Evolutionary conservation across 306 rosid species (phyloP), one percentile per base, ranked within the genome.

Genomic region (Cicer judaicum): DNA sequence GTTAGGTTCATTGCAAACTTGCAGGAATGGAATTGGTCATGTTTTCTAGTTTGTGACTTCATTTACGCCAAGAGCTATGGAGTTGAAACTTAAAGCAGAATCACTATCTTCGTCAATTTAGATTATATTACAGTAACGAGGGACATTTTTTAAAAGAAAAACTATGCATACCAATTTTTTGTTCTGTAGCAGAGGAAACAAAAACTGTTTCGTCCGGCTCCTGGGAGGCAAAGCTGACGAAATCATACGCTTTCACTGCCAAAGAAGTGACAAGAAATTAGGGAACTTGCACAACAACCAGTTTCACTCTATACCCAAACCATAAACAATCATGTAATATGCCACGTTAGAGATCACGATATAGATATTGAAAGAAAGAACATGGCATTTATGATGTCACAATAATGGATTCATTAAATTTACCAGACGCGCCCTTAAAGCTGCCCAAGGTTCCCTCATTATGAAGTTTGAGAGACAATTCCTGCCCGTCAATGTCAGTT

Each of bases 201-300:
- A 94, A 86, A 63, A 91, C 90, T 42, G 89, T 77, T 64, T 86
- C 93, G 5, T 87, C 85, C 49, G 91, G 87, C 78, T 78, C 86
- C 70, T 76, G 84, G 80, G 86, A 10, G 42, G 80, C 61, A 80
- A 13, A 77, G 85, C 87, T 90, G 69, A 85, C 80, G 75, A 94
- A 75, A 55, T 90, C 96, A 79, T 88, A 91, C 13, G 39, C 79
- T 82, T 90, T 87, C 65, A 93, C 98, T 92, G 83, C 36, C 71
- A 77, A 48, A 68, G 62, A n/a, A 63, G 70, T 44, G 38, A 68
- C 29, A 43, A 13, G 7, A 63, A 60, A 47, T 72, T 68, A 75
- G 21, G 64, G 15, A 62, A 44, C 53, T 48, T 41, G 42, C 48
- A 65, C 52, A 67, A 60, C 76, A 68, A 57, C 47, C 54, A 68